Evolutionary conservation across 768 basidiomycete genomes (phyloP), one percentile per base, ranked within the genome.

Genomic region (Cyclocybe aegerita): DNA sequence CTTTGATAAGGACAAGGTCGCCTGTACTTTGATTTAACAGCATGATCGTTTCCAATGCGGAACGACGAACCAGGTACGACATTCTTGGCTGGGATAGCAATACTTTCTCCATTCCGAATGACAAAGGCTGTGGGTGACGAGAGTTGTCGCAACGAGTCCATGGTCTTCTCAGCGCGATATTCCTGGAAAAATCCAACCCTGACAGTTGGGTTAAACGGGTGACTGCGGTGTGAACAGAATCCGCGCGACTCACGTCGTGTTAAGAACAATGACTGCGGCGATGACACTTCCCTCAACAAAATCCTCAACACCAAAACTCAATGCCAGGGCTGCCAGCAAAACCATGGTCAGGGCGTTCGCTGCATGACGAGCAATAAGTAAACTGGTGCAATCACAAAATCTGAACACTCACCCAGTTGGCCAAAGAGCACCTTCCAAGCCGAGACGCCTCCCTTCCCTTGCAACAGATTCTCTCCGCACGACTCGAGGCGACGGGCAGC

Each of bases 231-330:
- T 29, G 5, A 4, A n/a, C 35, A 23, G 8, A 33, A 44, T 44
- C 8, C 9, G 2, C 35, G 36, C 35, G 10, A 59, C 67, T 9
- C 50, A 71, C 72, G 65, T 63, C 1, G 70, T 72, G 54, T 79
- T 79, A 33, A 76, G 60, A 16, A 69, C 60, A 23, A 75, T 69
- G 37, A 77, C 70, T 29, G 70, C 73, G n/a, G 72, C 73, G 42
- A 79, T 75, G 8, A 79, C 76, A 31, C 74, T 78, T 5, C 76
- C 78, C 60, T 77, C 75, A 47, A 82, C 74, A 60, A 71, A 84
- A 44, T 78, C 77, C 57, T 76, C 64, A 23, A 80, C 78, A 49
- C 76, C 81, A 55, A 83, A 79, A 7, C 78, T 80, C 7, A 83
- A 68, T 3, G 75, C 76, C 62, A 82, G 67, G 4, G 73, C 72